Percentiles rank a stretch among this genome's conserved stretches.
Conservation (phyloP, 2,329 filamentous ascomycete species). For the Blastomyces percursus region DNA sequence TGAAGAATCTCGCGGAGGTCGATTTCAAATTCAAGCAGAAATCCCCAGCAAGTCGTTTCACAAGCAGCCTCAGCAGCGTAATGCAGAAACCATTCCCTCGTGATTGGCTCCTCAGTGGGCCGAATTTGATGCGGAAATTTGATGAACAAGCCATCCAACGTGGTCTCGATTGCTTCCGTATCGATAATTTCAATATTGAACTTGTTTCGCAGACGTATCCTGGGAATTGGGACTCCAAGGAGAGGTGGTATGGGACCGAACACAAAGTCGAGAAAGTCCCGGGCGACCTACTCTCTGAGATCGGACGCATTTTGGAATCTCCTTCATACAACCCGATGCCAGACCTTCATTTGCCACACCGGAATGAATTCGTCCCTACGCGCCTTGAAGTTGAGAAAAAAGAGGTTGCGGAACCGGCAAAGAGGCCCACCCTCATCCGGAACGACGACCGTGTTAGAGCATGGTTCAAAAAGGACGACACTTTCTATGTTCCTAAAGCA, state of each 20-base stretch:
- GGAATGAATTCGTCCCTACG: constrained; percentile 91
- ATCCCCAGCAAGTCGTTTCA: constrained; percentile 77
- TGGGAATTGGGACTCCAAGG: constrained; percentile 73
- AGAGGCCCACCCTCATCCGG: constrained; percentile 68
- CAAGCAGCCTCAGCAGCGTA: constrained; percentile 67
- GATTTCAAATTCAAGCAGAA: constrained; percentile 95
- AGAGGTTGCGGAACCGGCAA: constrained; percentile 63
- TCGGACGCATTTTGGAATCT: constrained; percentile 53
- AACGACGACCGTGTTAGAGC: constrained; percentile 70
- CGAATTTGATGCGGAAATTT: constrained; percentile 66
- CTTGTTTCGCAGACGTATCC: constrained; percentile 76
- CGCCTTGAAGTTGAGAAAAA: constrained; percentile 92
- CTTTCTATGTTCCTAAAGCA: constrained; percentile 95
- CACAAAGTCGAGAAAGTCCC: constrained; percentile 77
- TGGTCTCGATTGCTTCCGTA: constrained; percentile 61
- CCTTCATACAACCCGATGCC: constrained; percentile 49
- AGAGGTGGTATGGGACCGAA: constrained; percentile 97
- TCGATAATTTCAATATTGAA: constrained; percentile 81
- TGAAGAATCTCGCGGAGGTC: constrained; percentile 79
- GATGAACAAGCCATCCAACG: constrained; percentile 64
- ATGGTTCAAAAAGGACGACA: constrained; percentile 98
- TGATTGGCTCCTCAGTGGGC: constrained; percentile 76
- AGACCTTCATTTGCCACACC: constrained; percentile 75
- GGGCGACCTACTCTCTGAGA: constrained; percentile 58
- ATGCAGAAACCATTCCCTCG: constrained; percentile 88